phyloP scores from a whole-genome alignment of 1,139 yeast species.

The Protomyces inouyei region DNA sequence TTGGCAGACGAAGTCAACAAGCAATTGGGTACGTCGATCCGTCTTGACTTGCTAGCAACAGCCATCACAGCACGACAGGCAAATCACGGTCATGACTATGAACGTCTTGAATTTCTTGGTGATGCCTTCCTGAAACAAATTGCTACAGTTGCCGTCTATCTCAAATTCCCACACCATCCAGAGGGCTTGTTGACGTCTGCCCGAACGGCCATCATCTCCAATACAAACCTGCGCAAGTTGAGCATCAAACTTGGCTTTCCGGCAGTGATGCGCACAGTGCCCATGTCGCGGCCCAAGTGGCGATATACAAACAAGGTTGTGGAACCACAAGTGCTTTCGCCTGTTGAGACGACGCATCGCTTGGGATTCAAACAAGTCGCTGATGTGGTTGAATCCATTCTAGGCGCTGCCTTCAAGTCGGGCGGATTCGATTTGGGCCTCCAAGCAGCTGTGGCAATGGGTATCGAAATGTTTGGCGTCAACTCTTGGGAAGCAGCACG shows the following conservation, averaged over 20 bases:
- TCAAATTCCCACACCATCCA: slow-evolving; percentile 22
- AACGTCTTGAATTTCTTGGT: slow-evolving; percentile 29
- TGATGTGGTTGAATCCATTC: slow-evolving; percentile 28
- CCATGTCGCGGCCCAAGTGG: slow-evolving; percentile 15
- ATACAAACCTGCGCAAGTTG: slow-evolving; percentile 19
- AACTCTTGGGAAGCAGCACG: slow-evolving; percentile 14
- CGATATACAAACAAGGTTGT: slow-evolving; percentile 1
- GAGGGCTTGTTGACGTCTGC: slow-evolving; percentile 27
- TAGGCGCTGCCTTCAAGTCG: slow-evolving; percentile 24
- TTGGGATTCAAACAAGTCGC: slow-evolving; percentile 27
- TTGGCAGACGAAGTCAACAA: slow-evolving; percentile 21
- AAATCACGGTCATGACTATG: slow-evolving; percentile 26
- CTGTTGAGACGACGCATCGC: background rate
- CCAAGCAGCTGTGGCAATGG: slow-evolving; percentile 22
- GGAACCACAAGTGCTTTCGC: background rate
- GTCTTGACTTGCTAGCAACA: slow-evolving; percentile 6
- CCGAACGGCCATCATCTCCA: slow-evolving; percentile 26
- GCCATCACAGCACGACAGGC: slow-evolving; percentile 27
- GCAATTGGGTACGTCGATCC: slow-evolving; percentile 1
- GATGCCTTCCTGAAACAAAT: slow-evolving; percentile 29
- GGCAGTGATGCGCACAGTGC: slow-evolving; percentile 4
- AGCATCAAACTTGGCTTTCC: slow-evolving; percentile 15
- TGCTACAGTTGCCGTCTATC: slow-evolving; percentile 26
- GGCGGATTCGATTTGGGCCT: slow-evolving; percentile 27
- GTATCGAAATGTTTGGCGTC: slow-evolving; percentile 18